A percentile compares a stretch with the other conserved stretches of the same genome.
Conservation (phyloP, 164 flowering plant genomes). For the Santalum album region DNA sequence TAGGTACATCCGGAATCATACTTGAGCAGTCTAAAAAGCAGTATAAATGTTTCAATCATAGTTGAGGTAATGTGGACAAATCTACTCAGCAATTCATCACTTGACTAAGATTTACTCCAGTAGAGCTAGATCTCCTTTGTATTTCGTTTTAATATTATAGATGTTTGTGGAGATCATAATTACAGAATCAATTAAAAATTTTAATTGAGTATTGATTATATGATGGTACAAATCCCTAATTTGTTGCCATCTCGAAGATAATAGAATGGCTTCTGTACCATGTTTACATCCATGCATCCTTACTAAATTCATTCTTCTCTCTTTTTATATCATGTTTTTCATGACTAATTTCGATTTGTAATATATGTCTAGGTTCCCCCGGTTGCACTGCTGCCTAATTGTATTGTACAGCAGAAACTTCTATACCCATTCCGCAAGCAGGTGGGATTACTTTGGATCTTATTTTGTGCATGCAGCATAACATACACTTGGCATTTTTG, state of each 20-base stretch:
- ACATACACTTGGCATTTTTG: neutral
- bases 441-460: slow-evolving; percentile 27
- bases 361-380: slow-evolving; percentile 68
- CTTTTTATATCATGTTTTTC: neutral
- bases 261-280: no score
- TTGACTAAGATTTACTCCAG: neutral
- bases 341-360: neutral
- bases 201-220: no score
- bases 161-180: no score
- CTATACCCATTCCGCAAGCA: slow-evolving; percentile 85
- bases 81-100: neutral
- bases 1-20: slow-evolving; percentile 81
- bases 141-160: neutral
- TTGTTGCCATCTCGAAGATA: no score
- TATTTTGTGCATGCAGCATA: neutral
- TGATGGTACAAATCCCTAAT: no score
- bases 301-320: no score
- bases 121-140: neutral
- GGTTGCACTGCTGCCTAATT: slow-evolving; percentile 83
- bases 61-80: slow-evolving; percentile 46
- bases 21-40: slow-evolving; percentile 62
- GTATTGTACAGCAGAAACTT: slow-evolving; percentile 58
- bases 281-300: no score
- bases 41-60: slow-evolving; percentile 59
- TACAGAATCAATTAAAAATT: no score